Evolutionary conservation across 768 basidiomycete species (phyloP).

Genomic region (Pluteus cervinus): DNA sequence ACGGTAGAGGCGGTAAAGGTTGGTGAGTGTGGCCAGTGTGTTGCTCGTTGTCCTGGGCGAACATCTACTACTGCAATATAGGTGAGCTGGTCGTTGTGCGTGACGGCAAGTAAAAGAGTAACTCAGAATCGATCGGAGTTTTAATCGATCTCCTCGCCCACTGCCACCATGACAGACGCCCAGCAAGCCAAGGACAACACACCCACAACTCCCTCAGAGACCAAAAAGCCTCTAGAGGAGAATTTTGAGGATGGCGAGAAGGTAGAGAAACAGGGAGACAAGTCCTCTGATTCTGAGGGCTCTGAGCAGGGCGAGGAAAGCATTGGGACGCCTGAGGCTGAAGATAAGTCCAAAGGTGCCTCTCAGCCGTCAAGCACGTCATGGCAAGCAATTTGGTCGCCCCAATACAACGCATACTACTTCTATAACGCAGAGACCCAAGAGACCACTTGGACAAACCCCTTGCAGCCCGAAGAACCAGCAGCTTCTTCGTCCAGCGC

Average conservation of each 20-base stretch:
- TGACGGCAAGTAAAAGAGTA: no score
- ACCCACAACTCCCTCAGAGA: no score
- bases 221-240: background rate
- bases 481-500: conserved; percentile 18
- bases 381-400: conserved; percentile 83
- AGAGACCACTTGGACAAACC: conserved; percentile 84
- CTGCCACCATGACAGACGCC: no score
- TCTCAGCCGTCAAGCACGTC: conserved; percentile 14
- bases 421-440: conserved; percentile 73
- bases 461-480: conserved; percentile 39
- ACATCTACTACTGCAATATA: background rate
- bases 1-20: conserved; percentile 11
- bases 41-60: background rate
- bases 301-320: background rate
- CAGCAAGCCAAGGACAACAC: no score
- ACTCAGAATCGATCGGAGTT: no score
- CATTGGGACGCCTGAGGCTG: background rate
- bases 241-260: background rate
- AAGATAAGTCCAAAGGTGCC: background rate
- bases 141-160: no score
- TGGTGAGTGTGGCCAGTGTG: conserved; percentile 9
- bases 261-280: background rate
- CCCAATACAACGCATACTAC: conserved; percentile 77
- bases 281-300: background rate
- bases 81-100: background rate